Evolutionary conservation across 805 yeast genomes (phyloP).

Genomic region (Metschnikowia vanudenii): DNA sequence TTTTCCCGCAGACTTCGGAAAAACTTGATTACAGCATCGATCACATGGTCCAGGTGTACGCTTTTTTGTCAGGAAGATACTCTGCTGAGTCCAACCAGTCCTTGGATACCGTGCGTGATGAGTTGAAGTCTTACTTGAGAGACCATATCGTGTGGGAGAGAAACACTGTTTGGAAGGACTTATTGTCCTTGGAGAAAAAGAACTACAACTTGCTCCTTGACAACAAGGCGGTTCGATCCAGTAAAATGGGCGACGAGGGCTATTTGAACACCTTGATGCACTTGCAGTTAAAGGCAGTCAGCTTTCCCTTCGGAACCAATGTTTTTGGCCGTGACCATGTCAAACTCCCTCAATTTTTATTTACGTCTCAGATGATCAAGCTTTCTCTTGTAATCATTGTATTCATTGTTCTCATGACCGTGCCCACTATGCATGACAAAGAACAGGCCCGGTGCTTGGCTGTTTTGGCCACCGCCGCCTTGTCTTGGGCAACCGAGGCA

Average conservation of each 20-base stretch:
- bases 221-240: slow-evolving; percentile 17
- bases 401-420: slow-evolving; percentile 39
- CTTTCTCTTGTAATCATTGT: slow-evolving; percentile 46
- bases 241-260: slow-evolving; percentile 22
- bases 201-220: slow-evolving; percentile 21
- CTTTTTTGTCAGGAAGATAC: slow-evolving; percentile 37
- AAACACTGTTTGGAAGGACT: slow-evolving; percentile 96
- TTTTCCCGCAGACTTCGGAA: slow-evolving; percentile 38
- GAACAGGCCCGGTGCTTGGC: slow-evolving; percentile 62
- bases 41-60: slow-evolving; percentile 53
- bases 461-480: slow-evolving; percentile 71
- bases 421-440: slow-evolving; percentile 34
- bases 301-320: slow-evolving; percentile 25
- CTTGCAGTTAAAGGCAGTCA: slow-evolving; percentile 30
- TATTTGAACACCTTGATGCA: slow-evolving; percentile 12
- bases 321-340: slow-evolving; percentile 24
- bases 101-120: slow-evolving; percentile 42
- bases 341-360: slow-evolving; percentile 46
- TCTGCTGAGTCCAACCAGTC: slow-evolving; percentile 50
- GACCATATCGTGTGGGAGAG: slow-evolving; percentile 98
- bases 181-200: slow-evolving; percentile 62
- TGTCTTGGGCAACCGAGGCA: slow-evolving; percentile 95
- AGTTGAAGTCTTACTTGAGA: slow-evolving; percentile 56
- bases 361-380: slow-evolving; percentile 44
- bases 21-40: slow-evolving; percentile 51